A percentile compares a stretch with the other conserved stretches of the same genome.
Conservation (phyloP, 1,284 basidiomycete genomes). For the Ceratobasidium sp. region DNA sequence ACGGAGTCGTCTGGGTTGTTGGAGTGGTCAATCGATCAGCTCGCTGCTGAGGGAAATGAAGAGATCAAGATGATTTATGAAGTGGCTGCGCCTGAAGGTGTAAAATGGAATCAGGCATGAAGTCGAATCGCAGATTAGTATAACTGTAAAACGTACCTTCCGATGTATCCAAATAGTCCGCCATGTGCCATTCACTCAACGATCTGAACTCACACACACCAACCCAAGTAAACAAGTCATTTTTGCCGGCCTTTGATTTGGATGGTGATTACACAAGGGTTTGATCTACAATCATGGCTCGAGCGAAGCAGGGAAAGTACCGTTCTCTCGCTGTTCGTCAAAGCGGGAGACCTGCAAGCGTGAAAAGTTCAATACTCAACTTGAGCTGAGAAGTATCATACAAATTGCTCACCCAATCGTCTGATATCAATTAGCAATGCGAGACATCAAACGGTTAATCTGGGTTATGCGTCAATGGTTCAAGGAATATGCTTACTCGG, state of each 20-base stretch:
- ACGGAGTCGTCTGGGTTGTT: constrained; percentile 25
- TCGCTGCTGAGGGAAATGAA: constrained; percentile 48
- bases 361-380: constrained; percentile 42
- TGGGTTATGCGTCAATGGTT: neutral
- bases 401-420: constrained; percentile 79
- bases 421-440: constrained; percentile 53
- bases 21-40: constrained; percentile 40
- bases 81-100: constrained; percentile 57
- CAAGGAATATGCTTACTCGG: constrained; percentile 76
- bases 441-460: constrained; percentile 27
- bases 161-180: neutral
- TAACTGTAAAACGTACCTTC: constrained; percentile 18
- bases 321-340: constrained; percentile 91
- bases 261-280: constrained; percentile 20
- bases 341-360: constrained; percentile 74
- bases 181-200: neutral
- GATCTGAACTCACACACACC: neutral
- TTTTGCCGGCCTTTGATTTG: constrained; percentile 30
- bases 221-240: neutral
- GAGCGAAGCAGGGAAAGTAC: constrained; percentile 89
- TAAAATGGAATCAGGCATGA: constrained; percentile 45
- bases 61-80: constrained; percentile 60
- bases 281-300: constrained; percentile 63
- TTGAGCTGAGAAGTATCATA: constrained; percentile 18
- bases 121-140: constrained; percentile 9